phyloP scores from a whole-genome alignment of 2,329 filamentous ascomycete species.

The Cladobotryum protrusum region DNA sequence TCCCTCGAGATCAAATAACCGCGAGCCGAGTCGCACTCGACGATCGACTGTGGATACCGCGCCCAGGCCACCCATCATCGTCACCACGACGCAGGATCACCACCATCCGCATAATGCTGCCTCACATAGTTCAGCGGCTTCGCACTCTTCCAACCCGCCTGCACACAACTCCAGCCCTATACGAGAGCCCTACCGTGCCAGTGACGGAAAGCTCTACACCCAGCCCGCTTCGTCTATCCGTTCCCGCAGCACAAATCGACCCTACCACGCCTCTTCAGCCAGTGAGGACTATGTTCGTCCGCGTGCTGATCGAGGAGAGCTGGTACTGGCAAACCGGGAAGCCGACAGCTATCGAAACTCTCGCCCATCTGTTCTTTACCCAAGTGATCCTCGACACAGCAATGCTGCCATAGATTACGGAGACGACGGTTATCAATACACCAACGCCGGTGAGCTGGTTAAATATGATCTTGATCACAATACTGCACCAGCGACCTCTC shows the following conservation, averaged over 20 bases:
- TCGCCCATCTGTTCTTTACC: slow-evolving; percentile 41
- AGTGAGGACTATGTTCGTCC: slow-evolving; percentile 46
- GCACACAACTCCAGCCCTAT: slow-evolving; percentile 43
- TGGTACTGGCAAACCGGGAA: slow-evolving; percentile 32
- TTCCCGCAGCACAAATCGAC: slow-evolving; percentile 41
- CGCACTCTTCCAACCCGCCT: slow-evolving; percentile 31
- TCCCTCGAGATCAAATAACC: slow-evolving; percentile 40
- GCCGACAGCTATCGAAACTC: slow-evolving; percentile 42
- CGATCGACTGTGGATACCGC: slow-evolving; percentile 47
- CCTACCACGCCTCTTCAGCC: slow-evolving; percentile 44
- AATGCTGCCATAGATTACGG: slow-evolving; percentile 46
- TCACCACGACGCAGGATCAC: slow-evolving; percentile 47
- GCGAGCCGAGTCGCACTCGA: slow-evolving; percentile 43
- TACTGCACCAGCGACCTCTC: slow-evolving; percentile 36
- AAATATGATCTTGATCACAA: slow-evolving; percentile 56
- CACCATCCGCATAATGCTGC: slow-evolving; percentile 34
- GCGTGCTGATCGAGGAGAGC: slow-evolving; percentile 46
- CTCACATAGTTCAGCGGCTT: slow-evolving; percentile 32
- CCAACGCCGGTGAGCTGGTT: slow-evolving; percentile 55
- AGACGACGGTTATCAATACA: slow-evolving; percentile 57
- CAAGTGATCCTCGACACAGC: slow-evolving; percentile 37
- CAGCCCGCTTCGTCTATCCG: slow-evolving; percentile 54
- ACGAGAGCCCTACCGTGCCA: slow-evolving; percentile 46
- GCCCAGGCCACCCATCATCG: slow-evolving; percentile 47
- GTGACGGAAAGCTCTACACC: slow-evolving; percentile 47